Evolutionary conservation across 257 asterid genomes (phyloP).

Genomic region (Cordia subcordata): DNA sequence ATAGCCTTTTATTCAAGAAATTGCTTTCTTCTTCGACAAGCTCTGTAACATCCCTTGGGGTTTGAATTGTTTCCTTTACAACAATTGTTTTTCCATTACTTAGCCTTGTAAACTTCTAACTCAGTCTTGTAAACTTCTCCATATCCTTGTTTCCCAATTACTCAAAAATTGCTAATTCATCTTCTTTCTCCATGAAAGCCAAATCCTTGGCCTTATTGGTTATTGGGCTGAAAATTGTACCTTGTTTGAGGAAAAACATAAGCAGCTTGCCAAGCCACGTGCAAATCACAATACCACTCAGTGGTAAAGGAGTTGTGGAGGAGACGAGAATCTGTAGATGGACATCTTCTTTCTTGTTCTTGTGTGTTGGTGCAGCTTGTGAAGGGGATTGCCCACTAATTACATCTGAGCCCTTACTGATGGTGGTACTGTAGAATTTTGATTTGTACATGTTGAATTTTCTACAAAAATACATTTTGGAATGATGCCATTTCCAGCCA

Average conservation of each 20-base stretch:
- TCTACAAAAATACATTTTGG: too few relatives aligned
- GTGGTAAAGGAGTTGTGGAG: too few relatives aligned
- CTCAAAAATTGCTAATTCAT: conserved; percentile 46
- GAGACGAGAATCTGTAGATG: too few relatives aligned
- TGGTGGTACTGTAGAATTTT: too few relatives aligned
- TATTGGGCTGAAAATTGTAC: conserved; percentile 54
- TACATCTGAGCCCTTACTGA: too few relatives aligned
- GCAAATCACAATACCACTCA: too few relatives aligned
- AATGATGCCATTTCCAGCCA: too few relatives aligned
- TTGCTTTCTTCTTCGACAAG: conserved; percentile 63
- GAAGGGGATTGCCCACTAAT: too few relatives aligned
- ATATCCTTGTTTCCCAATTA: conserved; percentile 82
- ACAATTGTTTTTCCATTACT: conserved; percentile 69
- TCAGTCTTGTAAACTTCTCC: conserved; percentile 77
- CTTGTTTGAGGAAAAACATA: conserved; percentile 31
- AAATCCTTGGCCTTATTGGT: conserved; percentile 79
- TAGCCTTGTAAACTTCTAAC: conserved; percentile 60
- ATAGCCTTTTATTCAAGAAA: conserved; percentile 55
- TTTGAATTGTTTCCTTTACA: conserved; percentile 60
- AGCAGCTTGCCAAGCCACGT: too few relatives aligned
- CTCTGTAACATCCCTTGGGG: conserved; percentile 47
- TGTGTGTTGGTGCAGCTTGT: too few relatives aligned
- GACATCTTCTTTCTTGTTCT: too few relatives aligned
- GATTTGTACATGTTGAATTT: too few relatives aligned
- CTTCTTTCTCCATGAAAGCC: conserved; percentile 68